Conservation (phyloP, 2,329 filamentous ascomycete genomes). For the Alternaria novae-zelandiae region DNA sequence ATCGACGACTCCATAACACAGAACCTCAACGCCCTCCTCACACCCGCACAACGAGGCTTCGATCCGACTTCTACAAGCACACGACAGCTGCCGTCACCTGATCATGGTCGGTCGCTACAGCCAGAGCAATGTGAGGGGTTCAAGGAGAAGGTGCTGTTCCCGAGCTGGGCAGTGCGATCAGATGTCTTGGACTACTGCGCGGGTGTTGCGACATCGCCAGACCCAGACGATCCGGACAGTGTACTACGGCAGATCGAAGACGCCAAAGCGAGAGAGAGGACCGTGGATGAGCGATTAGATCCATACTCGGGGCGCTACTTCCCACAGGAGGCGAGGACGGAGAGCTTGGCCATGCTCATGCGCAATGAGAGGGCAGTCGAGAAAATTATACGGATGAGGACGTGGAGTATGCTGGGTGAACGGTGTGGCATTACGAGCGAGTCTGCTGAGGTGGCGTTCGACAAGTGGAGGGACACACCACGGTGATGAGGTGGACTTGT, state of each 20-base stretch:
- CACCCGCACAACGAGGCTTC: conserved; percentile 74
- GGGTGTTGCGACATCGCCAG: conserved; percentile 82
- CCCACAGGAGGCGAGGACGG: conserved; percentile 77
- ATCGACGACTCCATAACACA: conserved; percentile 95
- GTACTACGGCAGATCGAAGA: conserved; percentile 73
- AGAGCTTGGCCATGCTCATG: conserved; percentile 75
- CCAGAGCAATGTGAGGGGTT: conserved; percentile 71
- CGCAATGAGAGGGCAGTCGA: conserved; percentile 79
- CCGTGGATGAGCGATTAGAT: conserved; percentile 88
- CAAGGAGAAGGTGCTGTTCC: conserved; percentile 80
- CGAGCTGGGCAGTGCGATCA: conserved; percentile 82
- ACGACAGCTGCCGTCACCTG: conserved; percentile 60
- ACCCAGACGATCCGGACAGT: conserved; percentile 83
- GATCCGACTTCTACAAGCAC: conserved; percentile 78
- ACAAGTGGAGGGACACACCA: conserved; percentile 39
- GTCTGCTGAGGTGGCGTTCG: conserved; percentile 49
- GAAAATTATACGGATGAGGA: conserved; percentile 78
- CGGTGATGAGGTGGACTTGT: background rate
- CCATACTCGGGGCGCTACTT: conserved; percentile 89
- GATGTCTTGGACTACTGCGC: conserved; percentile 90
- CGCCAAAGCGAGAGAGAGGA: conserved; percentile 70
- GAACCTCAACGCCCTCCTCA: conserved; percentile 87
- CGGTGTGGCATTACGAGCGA: conserved; percentile 68
- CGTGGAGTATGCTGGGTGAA: conserved; percentile 79
- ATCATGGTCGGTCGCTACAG: conserved; percentile 62